These are phyloP conservation scores for Pichia terricola DNA, from an alignment of 1,139 yeast genomes.

Conservation along the genomic window DNA sequence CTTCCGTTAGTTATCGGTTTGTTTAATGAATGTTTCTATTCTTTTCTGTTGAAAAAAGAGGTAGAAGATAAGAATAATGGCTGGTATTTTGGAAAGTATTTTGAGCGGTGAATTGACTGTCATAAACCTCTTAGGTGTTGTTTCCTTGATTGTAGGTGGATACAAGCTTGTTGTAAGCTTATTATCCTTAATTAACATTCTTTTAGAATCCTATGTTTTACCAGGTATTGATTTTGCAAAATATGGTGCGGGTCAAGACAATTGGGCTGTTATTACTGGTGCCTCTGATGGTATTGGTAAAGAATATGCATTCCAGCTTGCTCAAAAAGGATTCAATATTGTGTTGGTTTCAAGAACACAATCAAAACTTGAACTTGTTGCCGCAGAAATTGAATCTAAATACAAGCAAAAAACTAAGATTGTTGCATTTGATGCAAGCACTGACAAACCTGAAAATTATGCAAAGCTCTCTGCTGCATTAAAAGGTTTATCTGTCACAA, in stretches of 20 bases:
- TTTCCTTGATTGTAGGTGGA: conserved; percentile 41
- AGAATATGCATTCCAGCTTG: conserved; percentile 80
- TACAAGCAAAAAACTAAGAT: conserved; percentile 55
- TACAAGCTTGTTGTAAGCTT: conserved; percentile 35
- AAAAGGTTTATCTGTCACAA: conserved; percentile 45
- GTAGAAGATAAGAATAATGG: too few relatives aligned
- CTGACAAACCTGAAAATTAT: conserved; percentile 47
- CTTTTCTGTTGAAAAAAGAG: too few relatives aligned
- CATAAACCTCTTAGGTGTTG: conserved; percentile 25
- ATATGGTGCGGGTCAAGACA: conserved; percentile 60
- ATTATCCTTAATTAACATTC: conserved; percentile 33
- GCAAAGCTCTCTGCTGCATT: conserved; percentile 39
- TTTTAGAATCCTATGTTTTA: conserved; percentile 50
- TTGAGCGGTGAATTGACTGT: conserved; percentile 2
- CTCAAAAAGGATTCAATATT: conserved; percentile 73
- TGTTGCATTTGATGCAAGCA: conserved; percentile 73
- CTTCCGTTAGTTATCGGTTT: too few relatives aligned
- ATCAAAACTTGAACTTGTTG: conserved; percentile 59
- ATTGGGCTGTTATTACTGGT: conserved; percentile 93
- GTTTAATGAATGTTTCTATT: too few relatives aligned
- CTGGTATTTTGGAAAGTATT: too few relatives aligned
- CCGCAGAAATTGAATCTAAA: conserved; percentile 52
- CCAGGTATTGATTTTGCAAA: conserved; percentile 54
- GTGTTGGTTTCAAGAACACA: conserved; percentile 78
- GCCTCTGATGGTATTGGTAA: conserved; percentile 98